Evolutionary conservation across 148 eudicot species (phyloP), one percentile per base, ranked within the genome.

Genomic region (Spergularia marina): DNA sequence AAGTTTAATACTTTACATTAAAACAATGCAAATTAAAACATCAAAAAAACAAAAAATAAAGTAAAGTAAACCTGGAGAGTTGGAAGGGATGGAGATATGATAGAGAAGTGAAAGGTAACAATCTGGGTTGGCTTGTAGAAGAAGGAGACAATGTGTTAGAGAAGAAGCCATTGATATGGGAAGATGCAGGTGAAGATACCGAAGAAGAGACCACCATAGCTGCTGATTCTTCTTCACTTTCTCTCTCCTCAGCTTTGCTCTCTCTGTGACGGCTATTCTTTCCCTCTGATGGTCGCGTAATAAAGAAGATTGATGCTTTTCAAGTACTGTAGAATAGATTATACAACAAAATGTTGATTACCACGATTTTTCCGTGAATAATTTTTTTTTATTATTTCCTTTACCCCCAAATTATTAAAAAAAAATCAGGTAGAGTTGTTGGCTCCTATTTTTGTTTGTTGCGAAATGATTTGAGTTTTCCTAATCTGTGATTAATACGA

Each of bases 121-220:
- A 74, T 74, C 54, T 52, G 40, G 82, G 76, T 18, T 64, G 44
- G 17, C n/a, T 53, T 54, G 5, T 0, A 52, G 47, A n/a, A 30
- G 53, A 52, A 49, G 49, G 70, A 70, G 66, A 30, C 53, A 75
- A 80, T 75, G 79, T 74, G 66, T 69, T 74, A 40, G 65, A 59
- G 34, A 76, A 53, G 13, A 73, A 51, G 59, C 74, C 78, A 75
- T 75, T 44, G 59, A 70, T 75, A 75, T 75, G 13, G 5, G 76
- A 76, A 44, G 78, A 68, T n/a, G 68, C 12, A 41, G 40, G 6
- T 53, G 77, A 53, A 44, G 79, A 71, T 9, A 54, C 21, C 7
- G 80, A 70, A 5, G 82, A 74, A 34, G 77, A 79, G 12, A 71
- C 53, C 36, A 57, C 76, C 79, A 75, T 70, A 15, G 40, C 44